Conservation (phyloP, 208 protist species). For the Herpetomonas samuelpessoai region DNA sequence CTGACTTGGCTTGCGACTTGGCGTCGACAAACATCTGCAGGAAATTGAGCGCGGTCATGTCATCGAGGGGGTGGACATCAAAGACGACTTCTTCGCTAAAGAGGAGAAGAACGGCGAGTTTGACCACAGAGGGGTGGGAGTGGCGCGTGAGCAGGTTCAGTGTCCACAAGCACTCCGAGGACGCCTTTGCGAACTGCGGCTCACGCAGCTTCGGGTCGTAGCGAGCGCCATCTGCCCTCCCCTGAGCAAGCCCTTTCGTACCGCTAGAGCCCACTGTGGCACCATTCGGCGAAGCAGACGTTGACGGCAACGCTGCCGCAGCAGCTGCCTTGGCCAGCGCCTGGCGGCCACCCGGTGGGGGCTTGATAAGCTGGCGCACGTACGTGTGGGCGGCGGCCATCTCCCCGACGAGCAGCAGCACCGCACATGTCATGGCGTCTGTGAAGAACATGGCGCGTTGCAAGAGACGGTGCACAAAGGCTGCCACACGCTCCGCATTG, state of each 20-base stretch:
- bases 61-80: slow-evolving; percentile 88
- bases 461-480: slow-evolving; percentile 90
- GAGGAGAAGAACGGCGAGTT: slow-evolving; percentile 81
- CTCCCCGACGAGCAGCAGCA: slow-evolving; percentile 88
- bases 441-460: slow-evolving; percentile 84
- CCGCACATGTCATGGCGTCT: slow-evolving; percentile 85
- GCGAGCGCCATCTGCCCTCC: not conserved
- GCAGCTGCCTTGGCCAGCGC: too few species aligned
- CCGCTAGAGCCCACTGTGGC: not conserved
- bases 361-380: slow-evolving; percentile 44
- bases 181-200: slow-evolving; percentile 79
- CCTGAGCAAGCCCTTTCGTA: too few species aligned
- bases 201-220: slow-evolving; percentile 89
- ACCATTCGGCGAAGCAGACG: not conserved
- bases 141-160: slow-evolving; percentile 79
- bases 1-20: slow-evolving; percentile 35
- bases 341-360: slow-evolving; percentile 15
- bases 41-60: slow-evolving; percentile 86
- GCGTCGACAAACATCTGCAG: slow-evolving; percentile 89
- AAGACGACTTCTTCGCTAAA: slow-evolving; percentile 88
- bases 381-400: slow-evolving; percentile 57
- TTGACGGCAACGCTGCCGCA: too few species aligned
- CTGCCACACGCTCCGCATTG: slow-evolving; percentile 78
- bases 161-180: slow-evolving; percentile 72
- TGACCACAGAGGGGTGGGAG: slow-evolving; percentile 88